Conservation (phyloP, 139 green algal genomes). For the Medakamo hakoo region DNA sequence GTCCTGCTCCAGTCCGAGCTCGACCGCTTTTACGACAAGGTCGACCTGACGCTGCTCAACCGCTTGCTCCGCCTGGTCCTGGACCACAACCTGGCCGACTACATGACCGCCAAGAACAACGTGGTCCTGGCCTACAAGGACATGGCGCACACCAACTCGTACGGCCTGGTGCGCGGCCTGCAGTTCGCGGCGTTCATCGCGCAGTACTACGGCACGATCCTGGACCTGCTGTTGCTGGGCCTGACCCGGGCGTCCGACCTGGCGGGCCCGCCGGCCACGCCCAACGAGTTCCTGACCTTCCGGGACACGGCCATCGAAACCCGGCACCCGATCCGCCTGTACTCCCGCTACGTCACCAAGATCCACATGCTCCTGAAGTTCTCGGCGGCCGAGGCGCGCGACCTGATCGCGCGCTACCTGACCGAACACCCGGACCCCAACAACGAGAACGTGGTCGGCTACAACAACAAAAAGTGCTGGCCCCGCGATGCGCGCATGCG, state of each 20-base stretch:
- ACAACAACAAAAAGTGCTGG: constrained; percentile 99
- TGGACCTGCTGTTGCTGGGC: constrained; percentile 94
- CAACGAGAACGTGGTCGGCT: constrained; percentile 99
- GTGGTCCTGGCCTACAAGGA: constrained; percentile 83
- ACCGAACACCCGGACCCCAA: constrained; percentile 99
- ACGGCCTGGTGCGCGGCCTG: constrained; percentile 93
- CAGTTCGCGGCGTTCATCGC: constrained; percentile 94
- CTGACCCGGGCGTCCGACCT: constrained; percentile 90
- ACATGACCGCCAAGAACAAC: constrained; percentile 86
- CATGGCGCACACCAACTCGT: constrained; percentile 98
- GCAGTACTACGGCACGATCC: constrained; percentile 91
- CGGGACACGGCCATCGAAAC: constrained; percentile 67
- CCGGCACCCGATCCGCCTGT: constrained; percentile 93
- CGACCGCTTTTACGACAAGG: constrained; percentile 98
- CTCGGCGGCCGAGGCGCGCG: constrained; percentile 80
- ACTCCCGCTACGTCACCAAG: constrained; percentile 85
- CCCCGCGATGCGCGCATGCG: constrained; percentile 95
- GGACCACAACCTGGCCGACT: constrained; percentile 98
- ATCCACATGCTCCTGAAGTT: constrained; percentile 82
- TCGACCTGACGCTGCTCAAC: constrained; percentile 96
- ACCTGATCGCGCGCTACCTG: constrained; percentile 92
- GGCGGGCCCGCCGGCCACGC: constrained; percentile 74
- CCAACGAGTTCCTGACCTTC: constrained; percentile 97
- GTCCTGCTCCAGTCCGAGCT: constrained; percentile 94
- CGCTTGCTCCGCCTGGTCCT: constrained; percentile 91